Conservation (phyloP, 2,329 filamentous ascomycete species). For the Hymenoscyphus infarciens region DNA sequence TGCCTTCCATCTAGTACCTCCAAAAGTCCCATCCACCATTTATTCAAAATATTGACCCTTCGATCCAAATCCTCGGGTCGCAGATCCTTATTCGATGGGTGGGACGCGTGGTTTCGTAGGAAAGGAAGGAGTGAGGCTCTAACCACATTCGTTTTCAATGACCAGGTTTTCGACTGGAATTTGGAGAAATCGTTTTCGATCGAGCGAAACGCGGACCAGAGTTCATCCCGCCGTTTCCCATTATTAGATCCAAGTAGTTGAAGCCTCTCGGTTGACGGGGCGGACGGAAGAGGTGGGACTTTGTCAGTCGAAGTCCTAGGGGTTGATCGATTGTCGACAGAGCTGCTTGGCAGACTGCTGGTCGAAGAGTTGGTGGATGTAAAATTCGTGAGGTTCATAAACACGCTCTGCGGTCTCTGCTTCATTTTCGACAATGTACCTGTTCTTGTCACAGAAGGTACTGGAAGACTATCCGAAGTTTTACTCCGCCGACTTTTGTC, state of each 20-base stretch:
- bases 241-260: slow-evolving; percentile 23
- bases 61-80: slow-evolving; percentile 67
- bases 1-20: slow-evolving; percentile 66
- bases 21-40: slow-evolving; percentile 70
- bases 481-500: slow-evolving; percentile 21
- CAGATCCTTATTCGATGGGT: slow-evolving; percentile 55
- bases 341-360: slow-evolving; percentile 40
- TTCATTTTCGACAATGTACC: slow-evolving; percentile 29
- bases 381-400: slow-evolving; percentile 32
- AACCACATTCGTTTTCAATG: slow-evolving; percentile 66
- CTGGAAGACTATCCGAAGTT: slow-evolving; percentile 23
- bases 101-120: slow-evolving; percentile 55
- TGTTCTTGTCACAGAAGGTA: slow-evolving; percentile 15
- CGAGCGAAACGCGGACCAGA: slow-evolving; percentile 65
- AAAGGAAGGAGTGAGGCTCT: slow-evolving; percentile 63
- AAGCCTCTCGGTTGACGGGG: slow-evolving; percentile 37
- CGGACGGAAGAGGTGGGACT: slow-evolving; percentile 44
- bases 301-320: slow-evolving; percentile 43
- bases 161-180: slow-evolving; percentile 64
- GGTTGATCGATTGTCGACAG: slow-evolving; percentile 44
- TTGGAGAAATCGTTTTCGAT: slow-evolving; percentile 67
- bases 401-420: slow-evolving; percentile 30
- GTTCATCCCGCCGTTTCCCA: slow-evolving; percentile 62
- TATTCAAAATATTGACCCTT: slow-evolving; percentile 64
- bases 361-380: slow-evolving; percentile 35